Percentiles rank a stretch among this genome's conserved stretches.
Conservation (phyloP, 1,284 basidiomycete genomes). For the Polyporus tsugae region DNA sequence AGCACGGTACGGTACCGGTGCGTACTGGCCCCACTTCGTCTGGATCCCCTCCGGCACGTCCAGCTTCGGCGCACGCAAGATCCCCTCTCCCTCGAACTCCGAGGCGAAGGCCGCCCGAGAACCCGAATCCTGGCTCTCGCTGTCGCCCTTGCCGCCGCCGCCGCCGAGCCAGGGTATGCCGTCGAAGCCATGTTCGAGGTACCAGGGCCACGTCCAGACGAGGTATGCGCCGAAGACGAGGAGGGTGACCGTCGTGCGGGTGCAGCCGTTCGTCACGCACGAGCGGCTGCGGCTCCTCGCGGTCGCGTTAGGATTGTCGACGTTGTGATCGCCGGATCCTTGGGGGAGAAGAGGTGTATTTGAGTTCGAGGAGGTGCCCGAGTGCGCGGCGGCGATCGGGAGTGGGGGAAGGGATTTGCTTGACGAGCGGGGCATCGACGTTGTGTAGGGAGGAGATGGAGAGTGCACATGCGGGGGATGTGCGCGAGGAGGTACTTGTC, state of each 20-base stretch:
- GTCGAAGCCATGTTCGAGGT: constrained; percentile 17
- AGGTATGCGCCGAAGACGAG: constrained; percentile 27
- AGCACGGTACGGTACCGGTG: constrained; percentile 66
- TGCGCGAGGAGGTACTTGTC: background rate
- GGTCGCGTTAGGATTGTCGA: background rate
- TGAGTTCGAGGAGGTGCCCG: constrained; percentile 11
- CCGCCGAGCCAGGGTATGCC: constrained; percentile 1
- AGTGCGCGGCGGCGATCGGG: constrained; percentile 18
- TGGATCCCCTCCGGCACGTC: constrained; percentile 37
- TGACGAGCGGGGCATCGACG: constrained; percentile 18
- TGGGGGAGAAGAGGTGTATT: background rate
- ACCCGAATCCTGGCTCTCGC: no score
- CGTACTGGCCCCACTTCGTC: constrained; percentile 62
- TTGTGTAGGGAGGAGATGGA: background rate
- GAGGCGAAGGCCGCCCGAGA: no score
- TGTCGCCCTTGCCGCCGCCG: background rate
- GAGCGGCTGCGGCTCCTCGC: constrained; percentile 8
- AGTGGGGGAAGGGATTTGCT: constrained; percentile 27
- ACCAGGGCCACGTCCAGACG: constrained; percentile 29
- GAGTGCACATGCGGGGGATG: background rate
- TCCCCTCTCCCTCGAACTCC: no score
- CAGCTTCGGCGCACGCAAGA: constrained; percentile 27
- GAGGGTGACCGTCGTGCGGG: constrained; percentile 28
- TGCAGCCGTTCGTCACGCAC: constrained; percentile 26
- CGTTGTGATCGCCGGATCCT: background rate